Percentiles rank a stretch among this genome's conserved stretches.
phyloP scores from a whole-genome alignment of 2,329 filamentous ascomycete species.

The Fusarium verticillioides region DNA sequence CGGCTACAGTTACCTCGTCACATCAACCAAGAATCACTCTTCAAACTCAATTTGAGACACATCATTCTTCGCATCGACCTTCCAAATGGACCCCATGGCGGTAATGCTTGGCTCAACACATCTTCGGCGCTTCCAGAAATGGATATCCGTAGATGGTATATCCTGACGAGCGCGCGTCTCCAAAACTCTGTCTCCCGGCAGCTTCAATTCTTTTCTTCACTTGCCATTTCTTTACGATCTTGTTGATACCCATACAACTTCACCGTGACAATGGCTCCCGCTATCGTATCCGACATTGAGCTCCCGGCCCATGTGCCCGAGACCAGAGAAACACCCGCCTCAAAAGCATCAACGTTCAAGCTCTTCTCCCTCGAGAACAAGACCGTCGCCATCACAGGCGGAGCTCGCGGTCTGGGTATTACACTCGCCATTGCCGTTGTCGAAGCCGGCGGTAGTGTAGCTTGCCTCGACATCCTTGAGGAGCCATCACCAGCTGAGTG shows the following conservation, averaged over 20 bases:
- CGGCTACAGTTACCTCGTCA: conserved; percentile 31
- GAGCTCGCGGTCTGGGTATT: conserved; percentile 62
- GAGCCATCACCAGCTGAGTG: conserved; percentile 54
- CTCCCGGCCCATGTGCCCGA: conserved; percentile 46
- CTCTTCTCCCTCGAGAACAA: conserved; percentile 59
- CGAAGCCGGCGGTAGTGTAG: conserved; percentile 61
- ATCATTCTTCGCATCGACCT: conserved; percentile 31
- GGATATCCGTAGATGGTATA: conserved; percentile 13
- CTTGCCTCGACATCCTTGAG: conserved; percentile 59
- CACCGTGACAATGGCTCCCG: conserved; percentile 38
- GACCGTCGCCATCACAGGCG: conserved; percentile 62
- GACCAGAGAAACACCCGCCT: conserved; percentile 47
- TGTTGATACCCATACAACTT: neutral
- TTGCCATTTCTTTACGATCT: neutral
- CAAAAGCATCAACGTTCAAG: conserved; percentile 40
- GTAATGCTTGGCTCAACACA: neutral
- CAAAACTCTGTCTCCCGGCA: neutral
- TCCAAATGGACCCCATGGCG: neutral
- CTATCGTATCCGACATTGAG: conserved; percentile 46
- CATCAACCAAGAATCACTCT: neutral
- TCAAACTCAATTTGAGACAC: neutral
- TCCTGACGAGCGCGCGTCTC: neutral
- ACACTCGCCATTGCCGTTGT: conserved; percentile 60
- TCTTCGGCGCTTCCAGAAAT: conserved; percentile 5
- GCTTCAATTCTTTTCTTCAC: neutral